Evolutionary conservation across 2,329 filamentous ascomycete species (phyloP).

Genomic region (Monosporascus sp.): DNA sequence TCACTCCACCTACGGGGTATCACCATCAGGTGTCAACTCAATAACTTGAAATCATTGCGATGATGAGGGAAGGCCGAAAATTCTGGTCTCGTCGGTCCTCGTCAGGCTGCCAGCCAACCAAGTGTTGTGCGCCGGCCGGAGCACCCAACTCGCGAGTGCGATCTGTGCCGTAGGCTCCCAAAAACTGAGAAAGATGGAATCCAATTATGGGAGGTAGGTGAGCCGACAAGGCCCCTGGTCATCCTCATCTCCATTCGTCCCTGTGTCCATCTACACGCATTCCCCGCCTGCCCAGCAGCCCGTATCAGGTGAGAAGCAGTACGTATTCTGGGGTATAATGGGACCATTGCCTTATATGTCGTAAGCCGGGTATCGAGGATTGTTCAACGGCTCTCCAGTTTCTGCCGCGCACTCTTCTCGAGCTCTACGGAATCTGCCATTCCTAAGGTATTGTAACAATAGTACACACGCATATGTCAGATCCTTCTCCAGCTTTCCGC

Average conservation of each 20-base stretch:
- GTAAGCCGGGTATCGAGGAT: neutral
- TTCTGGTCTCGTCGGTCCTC: too few relatives aligned
- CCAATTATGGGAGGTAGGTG: conserved; percentile 15
- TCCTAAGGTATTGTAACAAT: neutral
- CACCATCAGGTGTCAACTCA: neutral
- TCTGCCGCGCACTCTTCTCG: neutral
- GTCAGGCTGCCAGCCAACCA: too few relatives aligned
- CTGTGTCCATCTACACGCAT: conserved; percentile 6
- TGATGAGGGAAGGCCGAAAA: too few relatives aligned
- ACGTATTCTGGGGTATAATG: neutral
- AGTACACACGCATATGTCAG: neutral
- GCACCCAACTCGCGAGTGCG: too few relatives aligned
- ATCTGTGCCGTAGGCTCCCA: too few relatives aligned
- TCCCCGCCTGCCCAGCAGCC: neutral
- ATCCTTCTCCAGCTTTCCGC: neutral
- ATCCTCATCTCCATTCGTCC: neutral
- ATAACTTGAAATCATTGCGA: too few relatives aligned
- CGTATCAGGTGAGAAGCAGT: neutral
- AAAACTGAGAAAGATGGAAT: conserved; percentile 10
- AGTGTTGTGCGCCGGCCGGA: too few relatives aligned
- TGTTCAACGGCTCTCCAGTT: neutral
- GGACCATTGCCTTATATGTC: neutral
- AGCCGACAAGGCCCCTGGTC: conserved; percentile 10
- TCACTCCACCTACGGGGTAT: neutral
- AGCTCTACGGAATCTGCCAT: neutral